Conservation (phyloP, 805 yeast genomes). For the Candida nonsorbophila region DNA sequence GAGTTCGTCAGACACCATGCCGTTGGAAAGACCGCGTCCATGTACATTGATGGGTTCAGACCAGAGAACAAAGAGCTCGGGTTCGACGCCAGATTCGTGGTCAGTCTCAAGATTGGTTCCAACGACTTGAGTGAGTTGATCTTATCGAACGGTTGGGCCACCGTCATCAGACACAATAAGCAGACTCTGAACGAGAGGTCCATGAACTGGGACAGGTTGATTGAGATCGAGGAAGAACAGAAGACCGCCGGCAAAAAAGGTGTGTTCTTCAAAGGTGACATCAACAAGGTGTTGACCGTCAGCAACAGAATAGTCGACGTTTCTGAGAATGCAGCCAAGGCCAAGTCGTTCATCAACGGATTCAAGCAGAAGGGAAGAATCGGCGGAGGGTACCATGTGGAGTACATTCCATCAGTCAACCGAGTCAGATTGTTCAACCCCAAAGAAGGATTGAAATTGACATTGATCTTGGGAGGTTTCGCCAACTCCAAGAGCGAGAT, state of each 20-base stretch:
- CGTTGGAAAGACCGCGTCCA: slow-evolving; percentile 66
- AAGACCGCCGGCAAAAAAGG: slow-evolving; percentile 52
- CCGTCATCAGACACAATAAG: slow-evolving; percentile 74
- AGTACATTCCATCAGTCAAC: slow-evolving; percentile 62
- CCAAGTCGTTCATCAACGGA: slow-evolving; percentile 68
- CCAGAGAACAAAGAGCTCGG: slow-evolving; percentile 49
- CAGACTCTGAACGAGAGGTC: slow-evolving; percentile 65
- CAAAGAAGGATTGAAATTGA: slow-evolving; percentile 63
- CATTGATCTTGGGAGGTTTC: slow-evolving; percentile 74
- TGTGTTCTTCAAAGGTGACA: slow-evolving; percentile 44
- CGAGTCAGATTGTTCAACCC: slow-evolving; percentile 65
- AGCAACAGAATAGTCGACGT: slow-evolving; percentile 70
- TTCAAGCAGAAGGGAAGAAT: slow-evolving; percentile 61
- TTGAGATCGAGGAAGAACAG: slow-evolving; percentile 65
- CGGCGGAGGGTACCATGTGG: slow-evolving; percentile 58
- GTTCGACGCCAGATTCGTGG: slow-evolving; percentile 62
- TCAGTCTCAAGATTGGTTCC: slow-evolving; percentile 50
- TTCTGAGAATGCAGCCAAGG: slow-evolving; percentile 65
- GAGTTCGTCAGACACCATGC: slow-evolving; percentile 66
- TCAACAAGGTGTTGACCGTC: slow-evolving; percentile 45
- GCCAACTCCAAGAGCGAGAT: slow-evolving; percentile 34
- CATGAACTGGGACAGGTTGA: slow-evolving; percentile 68
- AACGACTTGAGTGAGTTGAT: slow-evolving; percentile 56
- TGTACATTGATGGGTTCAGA: slow-evolving; percentile 60
- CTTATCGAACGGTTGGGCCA: slow-evolving; percentile 64